A percentile compares a stretch with the other conserved stretches of the same genome.
These are phyloP conservation scores for Cryoendolithus antarcticus DNA, from an alignment of 2,329 filamentous ascomycete species.

Conservation along the genomic window DNA sequence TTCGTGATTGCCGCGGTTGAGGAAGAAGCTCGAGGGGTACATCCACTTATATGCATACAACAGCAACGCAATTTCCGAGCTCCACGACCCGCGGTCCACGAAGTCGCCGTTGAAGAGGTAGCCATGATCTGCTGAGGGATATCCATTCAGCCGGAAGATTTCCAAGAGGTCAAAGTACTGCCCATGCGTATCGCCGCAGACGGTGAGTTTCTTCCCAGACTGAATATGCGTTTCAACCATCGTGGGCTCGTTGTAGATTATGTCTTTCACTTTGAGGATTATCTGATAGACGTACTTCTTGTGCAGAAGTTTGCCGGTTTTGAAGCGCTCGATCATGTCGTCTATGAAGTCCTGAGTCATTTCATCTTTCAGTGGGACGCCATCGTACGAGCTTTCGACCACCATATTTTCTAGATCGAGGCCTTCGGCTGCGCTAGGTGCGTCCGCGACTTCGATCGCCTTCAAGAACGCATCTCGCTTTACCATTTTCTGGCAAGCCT, in stretches of 20 bases:
- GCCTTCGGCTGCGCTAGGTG: conserved; percentile 82
- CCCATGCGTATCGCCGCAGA: conserved; percentile 95
- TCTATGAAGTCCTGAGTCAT: conserved; percentile 97
- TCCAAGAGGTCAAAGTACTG: conserved; percentile 98
- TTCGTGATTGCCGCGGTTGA: conserved; percentile 95
- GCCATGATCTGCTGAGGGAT: conserved; percentile 71
- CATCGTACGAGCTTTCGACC: conserved; percentile 77
- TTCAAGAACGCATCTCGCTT: conserved; percentile 86
- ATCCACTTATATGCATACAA: conserved; percentile 97
- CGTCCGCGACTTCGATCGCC: conserved; percentile 86
- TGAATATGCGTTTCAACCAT: conserved; percentile 90
- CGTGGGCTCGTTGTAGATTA: conserved; percentile 84
- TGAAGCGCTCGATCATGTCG: conserved; percentile 94
- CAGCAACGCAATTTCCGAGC: conserved; percentile 85
- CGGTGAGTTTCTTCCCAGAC: conserved; percentile 67
- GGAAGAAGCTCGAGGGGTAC: conserved; percentile 67
- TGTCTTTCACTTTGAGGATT: conserved; percentile 73
- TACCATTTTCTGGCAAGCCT: conserved; percentile 90
- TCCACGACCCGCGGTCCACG: conserved; percentile 95
- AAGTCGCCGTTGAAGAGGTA: conserved; percentile 99
- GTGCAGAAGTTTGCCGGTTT: conserved; percentile 87
- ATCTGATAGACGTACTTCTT: conserved; percentile 98
- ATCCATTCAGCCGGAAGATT: conserved; percentile 84
- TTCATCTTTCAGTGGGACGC: conserved; percentile 58
- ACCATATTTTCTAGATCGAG: conserved; percentile 76